Percentiles rank a stretch among this genome's conserved stretches.
These are phyloP conservation scores for Fraxinus excelsior DNA, from an alignment of 257 asterid genomes.

Conservation along the genomic window DNA sequence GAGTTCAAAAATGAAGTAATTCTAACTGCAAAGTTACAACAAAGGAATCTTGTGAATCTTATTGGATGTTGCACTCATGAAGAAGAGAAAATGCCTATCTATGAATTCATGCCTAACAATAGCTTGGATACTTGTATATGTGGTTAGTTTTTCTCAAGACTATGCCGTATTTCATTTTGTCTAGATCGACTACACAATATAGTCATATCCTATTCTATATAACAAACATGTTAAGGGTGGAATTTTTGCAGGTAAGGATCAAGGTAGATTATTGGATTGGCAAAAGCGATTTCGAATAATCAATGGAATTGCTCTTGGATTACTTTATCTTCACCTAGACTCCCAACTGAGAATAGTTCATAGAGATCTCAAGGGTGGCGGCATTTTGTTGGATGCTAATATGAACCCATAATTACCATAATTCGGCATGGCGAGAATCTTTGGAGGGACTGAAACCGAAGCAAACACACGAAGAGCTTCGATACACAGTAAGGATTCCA, in stretches of 20 bases:
- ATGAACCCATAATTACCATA: slow-evolving; percentile 30
- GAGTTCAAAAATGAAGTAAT: slow-evolving; percentile 33
- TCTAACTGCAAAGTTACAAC: slow-evolving; percentile 24
- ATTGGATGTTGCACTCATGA: slow-evolving; percentile 24
- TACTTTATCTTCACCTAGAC: slow-evolving; percentile 31
- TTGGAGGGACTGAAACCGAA: slow-evolving; percentile 25
- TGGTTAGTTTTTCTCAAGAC: slow-evolving; percentile 13
- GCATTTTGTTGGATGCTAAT: slow-evolving; percentile 20
- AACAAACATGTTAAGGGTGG: no score
- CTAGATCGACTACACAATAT: not conserved
- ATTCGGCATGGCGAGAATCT: slow-evolving; percentile 29
- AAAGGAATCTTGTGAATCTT: slow-evolving; percentile 32
- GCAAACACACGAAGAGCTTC: slow-evolving; percentile 19
- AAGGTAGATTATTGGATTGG: slow-evolving; percentile 30
- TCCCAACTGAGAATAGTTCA: slow-evolving; percentile 22
- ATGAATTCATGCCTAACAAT: slow-evolving; percentile 28
- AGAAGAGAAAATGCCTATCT: slow-evolving; percentile 23
- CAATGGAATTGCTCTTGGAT: slow-evolving; percentile 30
- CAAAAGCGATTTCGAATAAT: slow-evolving; percentile 23
- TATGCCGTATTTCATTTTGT: not conserved
- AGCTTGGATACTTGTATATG: slow-evolving; percentile 24
- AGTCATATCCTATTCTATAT: not conserved
- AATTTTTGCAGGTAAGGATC: slow-evolving; percentile 19
- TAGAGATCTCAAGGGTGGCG: slow-evolving; percentile 19
- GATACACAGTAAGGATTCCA: slow-evolving; percentile 26